Conservation (phyloP, 2,329 filamentous ascomycete species). For the Colletotrichum caudatum region DNA sequence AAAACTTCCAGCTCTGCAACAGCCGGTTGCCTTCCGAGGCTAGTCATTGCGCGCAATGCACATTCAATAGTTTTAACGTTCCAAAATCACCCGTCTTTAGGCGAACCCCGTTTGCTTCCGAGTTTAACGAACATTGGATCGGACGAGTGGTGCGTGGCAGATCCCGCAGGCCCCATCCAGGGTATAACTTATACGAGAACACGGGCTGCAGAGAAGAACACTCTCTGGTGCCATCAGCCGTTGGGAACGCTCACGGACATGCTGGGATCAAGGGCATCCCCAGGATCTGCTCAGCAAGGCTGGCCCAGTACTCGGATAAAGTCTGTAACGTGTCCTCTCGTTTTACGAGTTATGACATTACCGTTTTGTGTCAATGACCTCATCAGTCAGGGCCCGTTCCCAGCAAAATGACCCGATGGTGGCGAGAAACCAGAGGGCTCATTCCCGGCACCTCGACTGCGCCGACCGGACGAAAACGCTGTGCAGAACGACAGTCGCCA, state of each 20-base stretch:
- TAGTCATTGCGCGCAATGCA: conserved; percentile 33
- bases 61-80: conserved; percentile 8
- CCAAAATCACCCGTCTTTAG: conserved; percentile 12
- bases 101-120: conserved; percentile 5
- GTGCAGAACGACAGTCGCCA: background rate
- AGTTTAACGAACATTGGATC: conserved; percentile 6
- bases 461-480: conserved; percentile 5
- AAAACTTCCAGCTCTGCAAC: conserved; percentile 24
- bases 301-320: background rate
- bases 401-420: conserved; percentile 16
- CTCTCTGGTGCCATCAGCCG: too few relatives aligned
- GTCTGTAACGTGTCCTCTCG: background rate
- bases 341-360: background rate
- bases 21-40: conserved; percentile 27
- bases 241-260: background rate
- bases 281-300: background rate
- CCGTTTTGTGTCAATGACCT: conserved; percentile 20
- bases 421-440: conserved; percentile 20
- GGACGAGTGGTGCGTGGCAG: conserved; percentile 18
- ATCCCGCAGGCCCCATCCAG: conserved; percentile 3
- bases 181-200: background rate
- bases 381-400: conserved; percentile 20
- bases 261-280: background rate
- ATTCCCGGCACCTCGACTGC: conserved; percentile 27
- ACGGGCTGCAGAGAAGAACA: background rate